These are phyloP conservation scores for Quillaja saponaria DNA, from an alignment of 306 rosid species.

Conservation along the genomic window DNA sequence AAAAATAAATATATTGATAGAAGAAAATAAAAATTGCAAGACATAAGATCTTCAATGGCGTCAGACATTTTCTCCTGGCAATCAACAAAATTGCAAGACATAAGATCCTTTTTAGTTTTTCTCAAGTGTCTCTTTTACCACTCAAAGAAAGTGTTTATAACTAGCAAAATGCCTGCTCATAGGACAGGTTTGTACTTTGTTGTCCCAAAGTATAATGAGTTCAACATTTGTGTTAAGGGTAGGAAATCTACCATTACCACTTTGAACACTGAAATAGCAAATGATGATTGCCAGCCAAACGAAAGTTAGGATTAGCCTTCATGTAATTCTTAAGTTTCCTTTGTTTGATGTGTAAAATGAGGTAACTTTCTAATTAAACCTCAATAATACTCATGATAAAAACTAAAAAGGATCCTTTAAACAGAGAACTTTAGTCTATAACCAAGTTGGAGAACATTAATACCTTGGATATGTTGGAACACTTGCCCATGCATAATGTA, in stretches of 20 bases:
- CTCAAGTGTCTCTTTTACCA: too few relatives aligned
- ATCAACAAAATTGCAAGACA: too few relatives aligned
- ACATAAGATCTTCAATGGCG: too few relatives aligned
- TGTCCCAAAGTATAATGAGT: not conserved
- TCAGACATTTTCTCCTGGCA: too few relatives aligned
- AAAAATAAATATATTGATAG: too few relatives aligned
- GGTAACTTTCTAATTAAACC: not conserved
- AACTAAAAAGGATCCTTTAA: not conserved
- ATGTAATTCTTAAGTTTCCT: not conserved
- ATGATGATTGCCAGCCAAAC: not conserved
- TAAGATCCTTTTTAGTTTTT: too few relatives aligned
- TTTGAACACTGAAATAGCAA: not conserved
- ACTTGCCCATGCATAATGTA: slow-evolving; percentile 88
- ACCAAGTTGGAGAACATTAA: not conserved
- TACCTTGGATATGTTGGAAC: slow-evolving; percentile 99
- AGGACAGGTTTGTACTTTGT: not conserved
- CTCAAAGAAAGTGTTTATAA: too few relatives aligned
- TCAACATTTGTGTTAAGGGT: not conserved
- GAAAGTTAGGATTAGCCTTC: slow-evolving; percentile 9
- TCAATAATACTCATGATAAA: not conserved
- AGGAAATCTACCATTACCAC: slow-evolving; percentile 7
- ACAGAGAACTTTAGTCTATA: not conserved
- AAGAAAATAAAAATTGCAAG: too few relatives aligned
- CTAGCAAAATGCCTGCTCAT: slow-evolving; percentile 9
- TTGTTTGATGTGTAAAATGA: not conserved